Percentiles rank a stretch among this genome's conserved stretches.
These are phyloP conservation scores for Starmerella stigmatis DNA, from an alignment of 805 yeast species.

Conservation along the genomic window DNA sequence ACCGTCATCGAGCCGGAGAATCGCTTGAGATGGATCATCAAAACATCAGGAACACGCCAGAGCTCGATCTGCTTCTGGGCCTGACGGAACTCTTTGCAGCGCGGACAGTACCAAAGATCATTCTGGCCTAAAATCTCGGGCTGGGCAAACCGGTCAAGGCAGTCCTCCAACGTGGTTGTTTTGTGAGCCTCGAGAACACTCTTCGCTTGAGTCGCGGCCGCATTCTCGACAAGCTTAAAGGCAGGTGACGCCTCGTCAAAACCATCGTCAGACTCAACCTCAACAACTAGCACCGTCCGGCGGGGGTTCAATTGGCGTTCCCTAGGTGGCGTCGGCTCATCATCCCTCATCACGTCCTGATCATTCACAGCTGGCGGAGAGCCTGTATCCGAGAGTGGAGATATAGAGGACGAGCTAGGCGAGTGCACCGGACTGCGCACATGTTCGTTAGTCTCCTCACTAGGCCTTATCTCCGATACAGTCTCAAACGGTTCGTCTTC, in stretches of 20 bases:
- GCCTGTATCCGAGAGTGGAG: slow-evolving; percentile 4
- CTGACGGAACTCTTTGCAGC: slow-evolving; percentile 76
- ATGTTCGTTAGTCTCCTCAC: background rate
- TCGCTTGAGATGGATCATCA: slow-evolving; percentile 81
- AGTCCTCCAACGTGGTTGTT: slow-evolving; percentile 53
- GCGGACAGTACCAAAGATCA: slow-evolving; percentile 90
- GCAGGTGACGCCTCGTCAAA: background rate
- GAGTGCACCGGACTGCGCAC: slow-evolving; percentile 7
- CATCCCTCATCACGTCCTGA: background rate
- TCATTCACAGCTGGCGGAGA: background rate
- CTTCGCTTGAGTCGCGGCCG: slow-evolving; percentile 12
- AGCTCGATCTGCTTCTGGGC: slow-evolving; percentile 85
- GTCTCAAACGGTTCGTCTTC: slow-evolving; percentile 5
- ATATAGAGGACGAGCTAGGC: slow-evolving; percentile 4
- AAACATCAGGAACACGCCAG: slow-evolving; percentile 88
- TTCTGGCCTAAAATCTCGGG: slow-evolving; percentile 80
- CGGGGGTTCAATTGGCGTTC: background rate
- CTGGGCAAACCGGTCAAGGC: slow-evolving; percentile 60
- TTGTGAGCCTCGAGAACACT: slow-evolving; percentile 28
- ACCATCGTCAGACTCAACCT: slow-evolving; percentile 5
- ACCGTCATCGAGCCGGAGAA: slow-evolving; percentile 75
- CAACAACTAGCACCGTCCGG: slow-evolving; percentile 15
- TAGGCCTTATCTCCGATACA: background rate
- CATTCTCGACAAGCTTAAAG: slow-evolving; percentile 15
- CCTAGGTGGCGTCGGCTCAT: background rate